Evolutionary conservation across 1,139 yeast genomes (phyloP).

Genomic region (Nakaseomyces kungkrabaensis): DNA sequence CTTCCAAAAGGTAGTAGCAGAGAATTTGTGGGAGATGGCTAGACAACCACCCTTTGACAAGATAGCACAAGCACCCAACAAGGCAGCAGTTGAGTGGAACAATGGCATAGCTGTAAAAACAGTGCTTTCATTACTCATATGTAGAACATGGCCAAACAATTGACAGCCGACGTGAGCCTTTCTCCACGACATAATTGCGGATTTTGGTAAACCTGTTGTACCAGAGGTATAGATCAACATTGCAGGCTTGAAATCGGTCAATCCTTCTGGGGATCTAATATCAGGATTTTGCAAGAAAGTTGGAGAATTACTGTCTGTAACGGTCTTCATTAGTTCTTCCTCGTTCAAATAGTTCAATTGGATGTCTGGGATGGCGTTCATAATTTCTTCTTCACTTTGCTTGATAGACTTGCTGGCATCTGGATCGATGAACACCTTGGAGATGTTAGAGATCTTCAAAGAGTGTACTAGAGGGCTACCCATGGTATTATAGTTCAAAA

Average conservation of each 20-base stretch:
- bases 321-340: conserved; percentile 33
- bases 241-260: conserved; percentile 53
- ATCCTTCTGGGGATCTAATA: conserved; percentile 43
- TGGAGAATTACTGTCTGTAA: conserved; percentile 41
- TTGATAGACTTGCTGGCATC: conserved; percentile 49
- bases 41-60: conserved; percentile 64
- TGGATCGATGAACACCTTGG: conserved; percentile 65
- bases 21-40: conserved; percentile 73
- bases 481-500: conserved; percentile 69
- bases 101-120: conserved; percentile 92
- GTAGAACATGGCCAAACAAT: conserved; percentile 61
- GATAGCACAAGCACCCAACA: conserved; percentile 73
- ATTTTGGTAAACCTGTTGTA: conserved; percentile 90
- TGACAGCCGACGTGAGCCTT: conserved; percentile 62
- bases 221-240: conserved; percentile 86
- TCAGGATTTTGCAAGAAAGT: conserved; percentile 45
- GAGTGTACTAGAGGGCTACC: conserved; percentile 77
- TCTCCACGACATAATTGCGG: conserved; percentile 90
- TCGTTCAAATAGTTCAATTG: conserved; percentile 51
- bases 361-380: conserved; percentile 31
- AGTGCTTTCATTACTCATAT: conserved; percentile 43
- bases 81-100: conserved; percentile 89
- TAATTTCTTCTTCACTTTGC: conserved; percentile 43
- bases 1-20: conserved; percentile 83
- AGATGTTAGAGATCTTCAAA: conserved; percentile 55